Evolutionary conservation across 768 basidiomycete genomes (phyloP).

Genomic region (Suillus sp.): DNA sequence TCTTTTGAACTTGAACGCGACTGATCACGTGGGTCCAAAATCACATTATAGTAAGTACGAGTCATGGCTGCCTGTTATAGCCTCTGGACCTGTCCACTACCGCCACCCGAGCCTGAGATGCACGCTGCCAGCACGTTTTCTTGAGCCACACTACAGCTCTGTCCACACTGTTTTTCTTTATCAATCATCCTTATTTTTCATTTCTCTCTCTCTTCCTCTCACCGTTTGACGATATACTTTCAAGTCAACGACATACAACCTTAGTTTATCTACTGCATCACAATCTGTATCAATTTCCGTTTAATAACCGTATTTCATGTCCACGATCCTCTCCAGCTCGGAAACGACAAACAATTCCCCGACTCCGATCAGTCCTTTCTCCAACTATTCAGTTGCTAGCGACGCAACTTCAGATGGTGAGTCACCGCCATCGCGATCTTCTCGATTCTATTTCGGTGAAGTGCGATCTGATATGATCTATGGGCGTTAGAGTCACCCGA

Average conservation of each 20-base stretch:
- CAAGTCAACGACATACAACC: background rate
- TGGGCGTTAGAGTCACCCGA: constrained; percentile 58
- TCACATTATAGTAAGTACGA: background rate
- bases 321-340: constrained; percentile 39
- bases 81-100: background rate
- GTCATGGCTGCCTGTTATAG: too few species aligned
- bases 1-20: background rate
- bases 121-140: constrained; percentile 10
- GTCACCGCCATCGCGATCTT: constrained; percentile 8
- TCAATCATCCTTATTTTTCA: constrained; percentile 3
- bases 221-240: constrained; percentile 3
- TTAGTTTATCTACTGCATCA: constrained; percentile 3
- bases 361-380: constrained; percentile 41
- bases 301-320: constrained; percentile 15
- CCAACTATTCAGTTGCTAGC: constrained; percentile 41
- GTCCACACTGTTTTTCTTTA: background rate
- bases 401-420: constrained; percentile 56
- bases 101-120: constrained; percentile 3
- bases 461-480: background rate
- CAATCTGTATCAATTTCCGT: constrained; percentile 3
- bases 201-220: background rate
- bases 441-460: background rate
- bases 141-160: constrained; percentile 1
- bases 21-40: background rate
- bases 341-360: constrained; percentile 38